Base-by-base conservation (phyloP, 164 flowering plant species). In the Taxillus chinensis region DNA sequence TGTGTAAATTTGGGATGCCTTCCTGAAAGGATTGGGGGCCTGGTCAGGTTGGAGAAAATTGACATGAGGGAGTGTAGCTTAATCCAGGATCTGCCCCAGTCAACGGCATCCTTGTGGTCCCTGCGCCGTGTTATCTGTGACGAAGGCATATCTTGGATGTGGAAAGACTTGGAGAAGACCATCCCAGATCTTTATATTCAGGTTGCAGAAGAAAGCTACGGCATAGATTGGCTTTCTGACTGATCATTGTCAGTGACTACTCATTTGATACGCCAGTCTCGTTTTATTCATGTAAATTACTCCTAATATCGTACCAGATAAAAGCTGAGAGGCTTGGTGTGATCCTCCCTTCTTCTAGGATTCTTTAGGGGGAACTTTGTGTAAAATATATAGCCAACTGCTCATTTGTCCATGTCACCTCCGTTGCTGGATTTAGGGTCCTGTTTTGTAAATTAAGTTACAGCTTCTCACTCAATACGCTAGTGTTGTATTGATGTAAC, bases 41-140 rank as follows among this genome's bases (percentile, higher is more conserved):
- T 86, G 40, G 41, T 5, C 6, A 75, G 72, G 39, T 69, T 90
- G 66, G 87, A 87, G 72, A 87, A 86, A 80, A 83, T 90, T 5
- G 90, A 87, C 71, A 87, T 90, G 93, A 78, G 90, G 61, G 90
- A 84, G 62, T 90, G 96, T 55, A 67, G 74, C 0, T 75, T 55
- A 59, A 69, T 87, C 15, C 68, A 62, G 63, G 57, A 51, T 55
- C 68, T 87, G 45, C 96, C 96, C 0, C 59, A 52, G 5, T 81
- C 91, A 3, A 72, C 65, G 12, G 63, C 46, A 2, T 63, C 61
- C 0, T 60, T 86, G 67, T 53, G 62, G 57, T 76, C 81, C 1
- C 74, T 86, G 52, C 66, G 69, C 5, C 76, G 56, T 40, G 90
- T 89, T 0, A 65, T 86, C 12, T 89, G 96, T 52, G 90, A 89